A percentile compares a stretch with the other conserved stretches of the same genome.
phyloP scores from a whole-genome alignment of 2,329 filamentous ascomycete species.

The Didymella arachidicola region DNA sequence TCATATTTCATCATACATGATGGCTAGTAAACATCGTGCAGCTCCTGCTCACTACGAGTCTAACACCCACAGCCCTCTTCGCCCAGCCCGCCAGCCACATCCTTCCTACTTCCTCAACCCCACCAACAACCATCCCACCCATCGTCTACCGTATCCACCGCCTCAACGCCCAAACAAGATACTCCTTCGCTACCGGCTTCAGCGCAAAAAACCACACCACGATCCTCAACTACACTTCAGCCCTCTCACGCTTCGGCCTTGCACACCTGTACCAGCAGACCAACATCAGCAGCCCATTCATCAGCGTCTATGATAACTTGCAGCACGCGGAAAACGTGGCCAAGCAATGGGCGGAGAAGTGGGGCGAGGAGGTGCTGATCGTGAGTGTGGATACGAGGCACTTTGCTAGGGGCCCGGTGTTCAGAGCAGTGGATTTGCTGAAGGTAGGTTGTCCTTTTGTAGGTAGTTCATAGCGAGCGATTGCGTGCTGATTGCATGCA shows the following conservation, averaged over 20 bases:
- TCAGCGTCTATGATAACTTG: slow-evolving; percentile 42
- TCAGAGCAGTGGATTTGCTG: slow-evolving; percentile 43
- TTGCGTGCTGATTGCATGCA: not conserved
- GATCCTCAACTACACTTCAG: slow-evolving; percentile 37
- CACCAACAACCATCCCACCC: slow-evolving; percentile 36
- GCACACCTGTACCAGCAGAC: slow-evolving; percentile 44
- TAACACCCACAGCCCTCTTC: slow-evolving; percentile 22
- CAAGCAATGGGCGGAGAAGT: slow-evolving; percentile 27
- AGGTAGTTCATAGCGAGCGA: not conserved
- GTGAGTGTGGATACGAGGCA: slow-evolving; percentile 44
- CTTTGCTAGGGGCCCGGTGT: slow-evolving; percentile 43
- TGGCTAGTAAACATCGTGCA: slow-evolving; percentile 24
- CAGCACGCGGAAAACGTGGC: slow-evolving; percentile 43
- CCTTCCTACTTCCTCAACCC: slow-evolving; percentile 9
- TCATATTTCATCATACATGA: slow-evolving; percentile 3
- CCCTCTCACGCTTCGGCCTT: slow-evolving; percentile 38
- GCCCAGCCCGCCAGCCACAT: slow-evolving; percentile 10
- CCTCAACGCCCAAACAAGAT: slow-evolving; percentile 39
- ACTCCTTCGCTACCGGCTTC: slow-evolving; percentile 44
- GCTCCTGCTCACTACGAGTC: not conserved
- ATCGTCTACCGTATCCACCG: slow-evolving; percentile 46
- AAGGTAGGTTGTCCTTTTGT: slow-evolving; percentile 8
- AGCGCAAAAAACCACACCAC: slow-evolving; percentile 48
- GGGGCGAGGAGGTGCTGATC: slow-evolving; percentile 34
- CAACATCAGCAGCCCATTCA: slow-evolving; percentile 46